Conservation (phyloP, 2,329 filamentous ascomycete genomes). For the Bipolaris victoriae region DNA sequence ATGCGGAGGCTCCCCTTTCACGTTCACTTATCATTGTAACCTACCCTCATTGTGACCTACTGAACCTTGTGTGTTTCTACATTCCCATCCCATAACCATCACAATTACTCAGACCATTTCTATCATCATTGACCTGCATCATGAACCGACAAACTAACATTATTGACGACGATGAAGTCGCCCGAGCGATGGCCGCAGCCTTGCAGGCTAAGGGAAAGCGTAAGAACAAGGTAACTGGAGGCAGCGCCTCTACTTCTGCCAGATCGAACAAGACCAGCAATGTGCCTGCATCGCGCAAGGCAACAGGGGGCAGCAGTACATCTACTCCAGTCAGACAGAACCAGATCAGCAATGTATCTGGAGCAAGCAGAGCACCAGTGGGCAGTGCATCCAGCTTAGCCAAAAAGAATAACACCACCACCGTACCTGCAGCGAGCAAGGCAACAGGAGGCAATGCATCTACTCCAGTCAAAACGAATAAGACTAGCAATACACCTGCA, state of each 20-base stretch:
- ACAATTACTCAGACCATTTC: background rate
- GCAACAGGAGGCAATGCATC: background rate
- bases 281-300: background rate
- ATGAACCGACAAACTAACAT: constrained; percentile 11
- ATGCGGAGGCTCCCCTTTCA: background rate
- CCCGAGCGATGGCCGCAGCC: constrained; percentile 1
- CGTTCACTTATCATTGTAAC: background rate
- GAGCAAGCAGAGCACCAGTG: no score
- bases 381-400: no score
- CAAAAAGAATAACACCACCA: no score
- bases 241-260: background rate
- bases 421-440: background rate
- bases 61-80: background rate
- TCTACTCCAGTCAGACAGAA: no score
- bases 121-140: background rate
- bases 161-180: constrained; percentile 6
- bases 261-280: constrained; percentile 1
- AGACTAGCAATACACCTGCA: no score
- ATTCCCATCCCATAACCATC: background rate
- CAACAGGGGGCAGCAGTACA: no score
- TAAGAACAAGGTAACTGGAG: background rate
- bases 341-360: no score
- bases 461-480: background rate
- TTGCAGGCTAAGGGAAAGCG: constrained; percentile 3
- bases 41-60: background rate